Conservation (phyloP, 1,284 basidiomycete genomes). For the Schizopora paradoxa region DNA sequence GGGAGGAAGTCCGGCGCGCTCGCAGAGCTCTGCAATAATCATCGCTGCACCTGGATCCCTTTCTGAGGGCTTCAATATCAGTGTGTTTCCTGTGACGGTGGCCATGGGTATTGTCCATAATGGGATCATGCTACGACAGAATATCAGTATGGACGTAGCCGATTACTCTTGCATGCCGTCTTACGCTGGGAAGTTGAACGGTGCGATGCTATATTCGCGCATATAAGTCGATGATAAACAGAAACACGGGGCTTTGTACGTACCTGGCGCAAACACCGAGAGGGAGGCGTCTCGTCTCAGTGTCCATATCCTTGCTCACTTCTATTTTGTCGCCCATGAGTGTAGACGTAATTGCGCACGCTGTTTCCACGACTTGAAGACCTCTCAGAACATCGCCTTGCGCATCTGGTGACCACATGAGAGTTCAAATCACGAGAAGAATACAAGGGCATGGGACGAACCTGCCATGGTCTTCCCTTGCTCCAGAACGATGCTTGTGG, state of each 20-base stretch:
- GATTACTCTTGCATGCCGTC: slow-evolving; percentile 23
- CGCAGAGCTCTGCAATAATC: slow-evolving; percentile 83
- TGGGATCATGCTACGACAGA: slow-evolving; percentile 80
- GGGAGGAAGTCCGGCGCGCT: slow-evolving; percentile 56
- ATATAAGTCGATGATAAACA: slow-evolving; percentile 6
- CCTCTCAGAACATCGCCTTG: slow-evolving; percentile 93
- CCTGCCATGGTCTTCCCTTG: slow-evolving; percentile 87
- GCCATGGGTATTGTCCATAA: slow-evolving; percentile 93
- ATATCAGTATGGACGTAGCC: slow-evolving; percentile 11
- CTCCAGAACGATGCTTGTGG: slow-evolving; percentile 77
- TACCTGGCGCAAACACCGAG: slow-evolving; percentile 76
- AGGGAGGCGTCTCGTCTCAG: slow-evolving; percentile 75
- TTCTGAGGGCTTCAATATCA: slow-evolving; percentile 94
- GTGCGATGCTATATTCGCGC: slow-evolving; percentile 62
- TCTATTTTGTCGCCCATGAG: slow-evolving; percentile 90
- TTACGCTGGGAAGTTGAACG: slow-evolving; percentile 92
- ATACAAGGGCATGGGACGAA: slow-evolving; percentile 26
- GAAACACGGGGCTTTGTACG: slow-evolving; percentile 16
- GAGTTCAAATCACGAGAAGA: slow-evolving; percentile 22
- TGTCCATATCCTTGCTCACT: slow-evolving; percentile 98
- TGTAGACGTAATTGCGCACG: slow-evolving; percentile 77
- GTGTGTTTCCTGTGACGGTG: slow-evolving; percentile 87
- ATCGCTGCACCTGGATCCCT: slow-evolving; percentile 95
- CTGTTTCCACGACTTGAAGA: slow-evolving; percentile 90
- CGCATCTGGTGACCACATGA: slow-evolving; percentile 60